These are phyloP conservation scores for Aegilops bicornis DNA, from an alignment of 176 grass and related monocot genomes.

Conservation along the genomic window DNA sequence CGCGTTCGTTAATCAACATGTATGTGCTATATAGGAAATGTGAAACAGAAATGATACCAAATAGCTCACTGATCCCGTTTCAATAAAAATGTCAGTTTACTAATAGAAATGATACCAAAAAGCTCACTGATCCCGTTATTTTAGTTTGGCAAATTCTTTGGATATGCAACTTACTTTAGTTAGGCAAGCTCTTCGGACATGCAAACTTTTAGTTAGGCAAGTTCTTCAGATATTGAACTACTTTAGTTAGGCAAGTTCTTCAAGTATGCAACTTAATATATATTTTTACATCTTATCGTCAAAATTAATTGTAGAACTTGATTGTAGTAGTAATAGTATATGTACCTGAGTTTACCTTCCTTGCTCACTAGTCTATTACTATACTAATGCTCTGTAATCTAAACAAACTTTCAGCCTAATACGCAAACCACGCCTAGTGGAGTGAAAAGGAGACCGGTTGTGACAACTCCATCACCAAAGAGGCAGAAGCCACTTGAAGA, in stretches of 20 bases:
- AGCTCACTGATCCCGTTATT: background rate
- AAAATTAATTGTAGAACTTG: background rate
- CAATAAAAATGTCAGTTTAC: background rate
- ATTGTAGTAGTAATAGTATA: background rate
- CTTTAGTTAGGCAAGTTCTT: background rate
- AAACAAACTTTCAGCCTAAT: constrained; percentile 16
- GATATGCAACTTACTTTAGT: background rate
- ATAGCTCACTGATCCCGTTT: background rate
- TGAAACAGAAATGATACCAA: background rate
- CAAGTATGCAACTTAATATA: background rate
- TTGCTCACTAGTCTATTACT: background rate
- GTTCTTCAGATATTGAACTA: background rate
- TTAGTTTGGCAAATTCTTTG: background rate
- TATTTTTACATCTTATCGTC: background rate
- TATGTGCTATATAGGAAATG: background rate
- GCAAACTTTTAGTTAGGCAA: background rate
- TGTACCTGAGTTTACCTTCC: background rate
- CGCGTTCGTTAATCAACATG: background rate
- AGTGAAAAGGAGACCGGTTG: background rate
- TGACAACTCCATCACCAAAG: constrained; percentile 9
- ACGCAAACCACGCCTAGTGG: background rate
- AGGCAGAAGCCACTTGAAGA: background rate
- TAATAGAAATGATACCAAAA: background rate
- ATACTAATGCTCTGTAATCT: background rate
- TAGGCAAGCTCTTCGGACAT: background rate